Base-by-base conservation (phyloP, 129 eudicot genomes). In the Arctium minus region DNA sequence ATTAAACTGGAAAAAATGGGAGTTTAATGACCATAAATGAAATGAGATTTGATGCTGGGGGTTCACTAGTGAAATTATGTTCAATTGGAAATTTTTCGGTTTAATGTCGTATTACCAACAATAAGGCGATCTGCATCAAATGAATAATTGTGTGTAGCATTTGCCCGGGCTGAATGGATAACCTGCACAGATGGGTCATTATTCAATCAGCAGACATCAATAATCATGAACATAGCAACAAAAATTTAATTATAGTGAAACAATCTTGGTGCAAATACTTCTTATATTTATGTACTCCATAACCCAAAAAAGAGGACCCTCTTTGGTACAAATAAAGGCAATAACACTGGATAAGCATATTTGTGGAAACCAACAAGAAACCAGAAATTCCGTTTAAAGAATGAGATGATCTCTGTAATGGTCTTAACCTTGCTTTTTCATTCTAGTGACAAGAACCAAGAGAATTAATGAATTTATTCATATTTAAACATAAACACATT, bases 101-200 rank as follows among this genome's bases (percentile, higher is more conserved):
- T 29, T 13, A 15, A 65, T 37, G 80, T 17, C 48, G 6, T 60
- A 70, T 85, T 95, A 95, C 98, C 98, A 81, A 95, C 94, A 72
- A 95, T 88, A 85, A 95, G 98, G 53, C 97, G 94, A 53, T 92
- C 97, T 9, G 97, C 88, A 75, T 92, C 97, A 67, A 95, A 86
- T 27, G 97, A 92, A 39, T 92, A 84, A 89, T 95, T 95, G 86
- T 95, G 97, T 60, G 92, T 89, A 79, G 98, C 98, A 87, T 95
- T 95, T 82, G 98, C 97, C 62, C 98, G 87, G 27, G 97, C 98
- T 68, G 98, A 95, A 88, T 95, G 99, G 64, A 95, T 93, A 44
- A 95, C 99, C 98, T 95, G 93, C 87, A 88, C 10, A 72, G 27
- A 33, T 3, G 36, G 36, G 68, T 2, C 75, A 18, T 33, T 44